Evolutionary conservation across 176 grass and related monocot genomes (phyloP).

Genomic region (sorghum (Sorghum bicolor)): DNA sequence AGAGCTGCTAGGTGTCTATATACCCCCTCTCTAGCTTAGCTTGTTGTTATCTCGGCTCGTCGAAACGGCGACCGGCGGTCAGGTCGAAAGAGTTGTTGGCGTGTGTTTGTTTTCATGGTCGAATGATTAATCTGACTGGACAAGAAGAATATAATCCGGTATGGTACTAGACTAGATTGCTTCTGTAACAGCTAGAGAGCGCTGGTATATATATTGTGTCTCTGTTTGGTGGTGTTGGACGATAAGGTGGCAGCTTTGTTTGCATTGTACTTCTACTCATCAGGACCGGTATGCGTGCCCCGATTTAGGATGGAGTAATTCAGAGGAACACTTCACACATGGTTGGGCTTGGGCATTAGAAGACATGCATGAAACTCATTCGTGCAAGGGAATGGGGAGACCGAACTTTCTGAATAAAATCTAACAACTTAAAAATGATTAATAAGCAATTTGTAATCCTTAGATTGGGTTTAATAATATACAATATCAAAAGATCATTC

Average conservation of each 20-base stretch:
- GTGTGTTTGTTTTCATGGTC: constrained; percentile 4
- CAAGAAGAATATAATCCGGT: constrained; percentile 4
- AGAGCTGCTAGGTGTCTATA: constrained; percentile 17
- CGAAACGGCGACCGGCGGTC: not conserved
- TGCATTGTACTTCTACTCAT: no score
- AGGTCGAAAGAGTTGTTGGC: not conserved
- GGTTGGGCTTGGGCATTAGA: no score
- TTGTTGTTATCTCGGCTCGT: constrained; percentile 12
- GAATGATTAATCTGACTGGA: constrained; percentile 23
- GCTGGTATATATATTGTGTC: not conserved
- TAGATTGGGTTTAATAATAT: no score
- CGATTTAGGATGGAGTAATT: constrained; percentile 9
- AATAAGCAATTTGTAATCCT: no score
- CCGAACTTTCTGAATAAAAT: no score
- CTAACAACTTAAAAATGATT: no score
- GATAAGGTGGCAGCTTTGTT: no score
- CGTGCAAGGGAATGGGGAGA: no score
- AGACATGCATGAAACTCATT: no score
- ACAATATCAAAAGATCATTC: no score
- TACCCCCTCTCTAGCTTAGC: not conserved
- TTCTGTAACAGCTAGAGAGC: not conserved
- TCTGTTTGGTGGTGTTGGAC: not conserved
- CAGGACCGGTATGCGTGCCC: not conserved
- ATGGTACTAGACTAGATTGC: constrained; percentile 20
- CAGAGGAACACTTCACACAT: not conserved